Base-by-base conservation (phyloP, 495 filamentous ascomycete genomes). In the Hyphodiscus hymeniophilus region DNA sequence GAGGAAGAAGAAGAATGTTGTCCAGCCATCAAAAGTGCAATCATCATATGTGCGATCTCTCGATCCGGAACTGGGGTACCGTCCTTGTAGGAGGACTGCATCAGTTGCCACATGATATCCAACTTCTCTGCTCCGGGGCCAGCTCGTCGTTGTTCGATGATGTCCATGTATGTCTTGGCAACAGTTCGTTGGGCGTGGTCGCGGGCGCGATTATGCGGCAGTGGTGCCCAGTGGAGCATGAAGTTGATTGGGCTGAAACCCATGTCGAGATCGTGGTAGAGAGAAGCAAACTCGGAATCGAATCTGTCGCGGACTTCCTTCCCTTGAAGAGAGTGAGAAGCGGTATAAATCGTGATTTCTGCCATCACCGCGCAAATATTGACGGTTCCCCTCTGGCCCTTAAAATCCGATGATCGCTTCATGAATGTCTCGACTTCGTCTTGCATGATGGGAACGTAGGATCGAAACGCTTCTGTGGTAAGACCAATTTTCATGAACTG, bases 11-110 rank as follows among this genome's bases (percentile, higher is more conserved):
- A 89, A 1, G 85, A 89, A 70, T 94, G 87, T 60, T 94, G 87
- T 47, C 87, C 87, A 24, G 85, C 87, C 87, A 94, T 90, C 7
- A 94, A 71, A 20, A 94, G 75, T 0, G 87, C 85, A 60, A 94
- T 94, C 83, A 94, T 89, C 78, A 94, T 89, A 60, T 91, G 87
- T 6, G 87, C 87, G 31, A 91, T 76, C 55, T 94, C 86, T 51
- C 82, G 74, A 61, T 94, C 87, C 10, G 87, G 81, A 6, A 91
- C 70, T 5, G 66, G 63, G 22, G 65, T 70, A 45, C 84, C 85
- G 56, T 85, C 72, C 65, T 88, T 88, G 75, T 94, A 94, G 2
- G 65, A 69, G 48, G 82, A 79, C 59, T 73, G 71, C 85, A 94
- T 91, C 39, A 94, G 68, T 58, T 91, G 87, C 70, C 74, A 81